Evolutionary conservation across 176 grass and related monocot genomes (phyloP), one percentile per base, ranked within the genome.

Genomic region (Juncus inflexus): DNA sequence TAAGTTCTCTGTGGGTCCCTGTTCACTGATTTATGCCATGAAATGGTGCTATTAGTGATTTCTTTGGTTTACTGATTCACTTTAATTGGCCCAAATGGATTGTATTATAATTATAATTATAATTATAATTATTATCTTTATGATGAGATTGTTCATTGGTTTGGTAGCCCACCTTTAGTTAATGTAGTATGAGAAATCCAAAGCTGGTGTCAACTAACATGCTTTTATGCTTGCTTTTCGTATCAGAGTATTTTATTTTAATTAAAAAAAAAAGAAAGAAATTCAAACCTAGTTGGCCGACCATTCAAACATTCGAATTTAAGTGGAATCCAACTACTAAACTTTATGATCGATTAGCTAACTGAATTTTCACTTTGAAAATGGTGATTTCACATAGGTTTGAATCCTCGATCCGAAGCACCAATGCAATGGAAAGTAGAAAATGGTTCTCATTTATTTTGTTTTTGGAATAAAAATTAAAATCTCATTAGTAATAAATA

Each of bases 131-230:
- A 28, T 28, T 1, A 28, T 28, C 19, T 6, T 51, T 8, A 50
- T 76, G 16, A 38, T 67, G 50, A 3, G 39, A 58, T 54, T 71
- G 9, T 77, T 66, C 42, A 37, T 9, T 12, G 12, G 43, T 42
- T 77, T 35, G 58, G n/a, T 41, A 49, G 4, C 74, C 39, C 40
- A 40, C 65, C 9, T 40, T 37, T 61, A 39, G 3, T 68, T 47
- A 69, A 57, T 60, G 37, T 69, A 68, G 15, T 55, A 2, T 3
- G 2, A 69, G 15, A 61, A 62, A 54, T 77, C 63, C 37, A 77
- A 77, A 66, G 63, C 13, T 67, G 9, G 43, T 60, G 52, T 58
- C 74, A 66, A 69, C 43, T 69, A 69, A 69, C 42, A 62, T 56
- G 8, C 71, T 40, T 76, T 67, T 45, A 45, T 59, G 14, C 7